Evolutionary conservation across 2,329 filamentous ascomycete genomes (phyloP), one percentile per base, ranked within the genome.

Genomic region (Calonectria pseudoreteaudii): DNA sequence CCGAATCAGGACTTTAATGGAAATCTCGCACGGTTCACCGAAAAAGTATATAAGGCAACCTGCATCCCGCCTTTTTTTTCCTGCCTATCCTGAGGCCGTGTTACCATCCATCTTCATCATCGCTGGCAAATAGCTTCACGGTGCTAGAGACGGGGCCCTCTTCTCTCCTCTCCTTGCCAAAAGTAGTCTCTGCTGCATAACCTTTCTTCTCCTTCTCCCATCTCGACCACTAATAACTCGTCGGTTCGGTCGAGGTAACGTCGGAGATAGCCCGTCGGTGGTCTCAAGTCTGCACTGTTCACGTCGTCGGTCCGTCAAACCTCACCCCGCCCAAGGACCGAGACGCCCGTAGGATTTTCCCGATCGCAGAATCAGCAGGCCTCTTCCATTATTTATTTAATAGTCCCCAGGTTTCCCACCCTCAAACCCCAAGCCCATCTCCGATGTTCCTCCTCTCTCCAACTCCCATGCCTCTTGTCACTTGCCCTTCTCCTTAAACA

Each of bases 61-160:
- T 28, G 60, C 60, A n/a, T 53, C 62, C 68, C 62, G 56, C 68
- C 47, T 28, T 30, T 20, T 65, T 62, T 30, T 20, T 53, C 50
- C 68, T 65, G 68, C 68, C 68, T 56, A n/a, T 47, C 56, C 31
- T 44, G 53, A 69, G 67, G 67, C 67, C 41, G 60, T 64, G 60
- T 30, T 13, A 30, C 60, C 60, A 64, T 47, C 60, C 60, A 44
- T 64, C 23, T 64, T 53, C 26, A 53, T 8, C 36, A 34, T 8
- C 28, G 18, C 60, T 31, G 26, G 60, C 36, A 64, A 64, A 64
- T 28, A 64, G 60, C 60, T 36, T 64, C 60, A 41, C 60, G 60
- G 56, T 38, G 20, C 14, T 28, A 38, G 58, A 38, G 58, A 64
- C 34, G 28, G 18, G 31, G 31, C n/a, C 41, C 31, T 30, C 30